These are phyloP conservation scores for Ceratobasidium papillatum DNA, from an alignment of 1,284 basidiomycete species.

Conservation along the genomic window DNA sequence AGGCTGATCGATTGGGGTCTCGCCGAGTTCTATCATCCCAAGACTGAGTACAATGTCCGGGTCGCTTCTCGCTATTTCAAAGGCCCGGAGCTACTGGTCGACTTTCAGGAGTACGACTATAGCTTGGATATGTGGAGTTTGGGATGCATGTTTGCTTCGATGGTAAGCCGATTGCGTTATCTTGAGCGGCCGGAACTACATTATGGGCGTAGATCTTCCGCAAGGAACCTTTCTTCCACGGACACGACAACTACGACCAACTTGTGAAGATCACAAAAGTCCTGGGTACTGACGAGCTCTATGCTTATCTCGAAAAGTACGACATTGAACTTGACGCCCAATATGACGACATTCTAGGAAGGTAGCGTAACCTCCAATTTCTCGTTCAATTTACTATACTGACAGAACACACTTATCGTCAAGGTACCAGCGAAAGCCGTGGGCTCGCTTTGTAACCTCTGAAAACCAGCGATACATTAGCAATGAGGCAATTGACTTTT, in stretches of 20 bases:
- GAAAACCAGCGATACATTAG: conserved; percentile 98
- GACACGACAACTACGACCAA: conserved; percentile 99
- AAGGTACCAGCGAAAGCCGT: conserved; percentile 92
- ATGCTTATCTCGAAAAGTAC: conserved; percentile 91
- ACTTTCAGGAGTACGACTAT: conserved; percentile 98
- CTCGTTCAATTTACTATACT: not conserved
- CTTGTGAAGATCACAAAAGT: conserved; percentile 98
- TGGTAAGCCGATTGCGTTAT: conserved; percentile 68
- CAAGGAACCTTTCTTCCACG: conserved; percentile 99
- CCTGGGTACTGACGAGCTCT: conserved; percentile 94
- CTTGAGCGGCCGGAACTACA: not conserved
- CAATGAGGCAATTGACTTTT: conserved; percentile 96
- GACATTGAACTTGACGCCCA: conserved; percentile 91
- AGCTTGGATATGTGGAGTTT: conserved; percentile 98
- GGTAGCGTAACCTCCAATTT: conserved; percentile 55
- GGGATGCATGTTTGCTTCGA: conserved; percentile 99
- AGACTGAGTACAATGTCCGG: conserved; percentile 97
- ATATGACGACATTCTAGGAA: conserved; percentile 89
- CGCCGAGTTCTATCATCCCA: conserved; percentile 98
- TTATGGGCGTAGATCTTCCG: conserved; percentile 83
- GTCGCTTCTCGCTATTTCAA: conserved; percentile 99
- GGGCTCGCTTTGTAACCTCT: conserved; percentile 91
- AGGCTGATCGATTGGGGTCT: conserved; percentile 99
- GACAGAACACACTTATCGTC: conserved; percentile 16
- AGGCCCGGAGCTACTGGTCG: conserved; percentile 95